A percentile compares a stretch with the other conserved stretches of the same genome.
These are phyloP conservation scores for Physocladia obscura DNA, from an alignment of 192 early-diverging fungal genomes.

Conservation along the genomic window DNA sequence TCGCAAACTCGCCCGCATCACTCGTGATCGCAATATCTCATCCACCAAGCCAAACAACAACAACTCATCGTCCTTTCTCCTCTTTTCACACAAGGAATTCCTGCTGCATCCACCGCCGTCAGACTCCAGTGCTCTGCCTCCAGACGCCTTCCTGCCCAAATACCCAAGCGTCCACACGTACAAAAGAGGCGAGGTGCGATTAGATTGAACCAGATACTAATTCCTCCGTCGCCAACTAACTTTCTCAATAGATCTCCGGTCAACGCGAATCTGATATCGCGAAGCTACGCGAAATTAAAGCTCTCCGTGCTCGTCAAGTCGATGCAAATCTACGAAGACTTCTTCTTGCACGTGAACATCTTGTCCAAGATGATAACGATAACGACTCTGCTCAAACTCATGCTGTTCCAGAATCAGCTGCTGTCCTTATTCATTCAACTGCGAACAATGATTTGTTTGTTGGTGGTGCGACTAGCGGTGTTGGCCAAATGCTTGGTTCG, in stretches of 20 bases:
- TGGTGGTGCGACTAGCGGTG: too few relatives aligned
- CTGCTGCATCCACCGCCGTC: neutral
- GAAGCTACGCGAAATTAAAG: constrained; percentile 29
- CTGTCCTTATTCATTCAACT: too few relatives aligned
- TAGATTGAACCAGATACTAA: neutral
- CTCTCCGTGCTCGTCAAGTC: constrained; percentile 13
- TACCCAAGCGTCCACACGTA: constrained; percentile 32
- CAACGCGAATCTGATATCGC: constrained; percentile 15
- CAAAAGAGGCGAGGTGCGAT: constrained; percentile 21
- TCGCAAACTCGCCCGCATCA: too few relatives aligned
- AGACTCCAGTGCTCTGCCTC: neutral
- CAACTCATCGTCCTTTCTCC: neutral
- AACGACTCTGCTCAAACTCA: too few relatives aligned
- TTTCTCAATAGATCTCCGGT: constrained; percentile 23
- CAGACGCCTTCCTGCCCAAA: constrained; percentile 10
- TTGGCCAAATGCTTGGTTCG: too few relatives aligned
- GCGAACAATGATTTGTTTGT: too few relatives aligned
- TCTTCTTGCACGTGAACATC: constrained; percentile 21
- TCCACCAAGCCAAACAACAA: too few relatives aligned
- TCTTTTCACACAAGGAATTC: constrained; percentile 15
- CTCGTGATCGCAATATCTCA: too few relatives aligned
- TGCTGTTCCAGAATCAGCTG: too few relatives aligned
- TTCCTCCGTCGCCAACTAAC: neutral
- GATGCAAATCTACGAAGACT: constrained; percentile 31
- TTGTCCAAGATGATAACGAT: too few relatives aligned